A percentile compares a stretch with the other conserved stretches of the same genome.
phyloP scores from a whole-genome alignment of 768 basidiomycete species.

The Roridomyces roridus region DNA sequence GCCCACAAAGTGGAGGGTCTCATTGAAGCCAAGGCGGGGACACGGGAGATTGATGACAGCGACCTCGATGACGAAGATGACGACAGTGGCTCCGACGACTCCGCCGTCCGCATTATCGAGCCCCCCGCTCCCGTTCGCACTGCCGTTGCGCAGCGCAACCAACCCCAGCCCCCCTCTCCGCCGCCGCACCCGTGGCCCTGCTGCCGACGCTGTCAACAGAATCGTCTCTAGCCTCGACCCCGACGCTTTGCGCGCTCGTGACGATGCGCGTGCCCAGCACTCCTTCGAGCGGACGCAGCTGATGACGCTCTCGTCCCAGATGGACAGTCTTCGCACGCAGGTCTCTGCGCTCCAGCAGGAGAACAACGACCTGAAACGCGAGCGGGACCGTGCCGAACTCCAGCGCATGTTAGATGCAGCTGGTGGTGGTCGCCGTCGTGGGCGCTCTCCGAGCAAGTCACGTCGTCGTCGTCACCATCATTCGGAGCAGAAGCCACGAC shows the following conservation, averaged over 20 bases:
- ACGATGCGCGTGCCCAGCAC: background rate
- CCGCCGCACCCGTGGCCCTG: background rate
- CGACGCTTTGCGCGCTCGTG: background rate
- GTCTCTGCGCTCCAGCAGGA: constrained; percentile 13
- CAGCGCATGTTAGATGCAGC: constrained; percentile 4
- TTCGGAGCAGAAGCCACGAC: background rate
- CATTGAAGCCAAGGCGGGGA: constrained; percentile 28
- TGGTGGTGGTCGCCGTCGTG: background rate
- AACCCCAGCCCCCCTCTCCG: background rate
- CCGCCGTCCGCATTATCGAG: background rate
- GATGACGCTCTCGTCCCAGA: constrained; percentile 9
- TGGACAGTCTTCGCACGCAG: constrained; percentile 16
- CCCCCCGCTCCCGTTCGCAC: background rate
- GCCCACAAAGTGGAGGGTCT: constrained; percentile 28
- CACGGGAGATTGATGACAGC: constrained; percentile 21
- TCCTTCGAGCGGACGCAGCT: constrained; percentile 2
- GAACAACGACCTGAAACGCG: constrained; percentile 13
- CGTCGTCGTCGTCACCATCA: constrained; percentile 2
- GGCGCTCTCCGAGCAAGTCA: no score
- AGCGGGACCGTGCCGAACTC: constrained; percentile 22
- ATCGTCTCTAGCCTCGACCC: constrained; percentile 1
- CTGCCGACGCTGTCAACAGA: background rate
- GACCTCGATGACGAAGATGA: constrained; percentile 22
- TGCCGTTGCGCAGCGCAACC: background rate
- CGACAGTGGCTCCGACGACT: background rate